Evolutionary conservation across 805 yeast species (phyloP), one percentile per base, ranked within the genome.

Genomic region (Isabelozyma gotoi): DNA sequence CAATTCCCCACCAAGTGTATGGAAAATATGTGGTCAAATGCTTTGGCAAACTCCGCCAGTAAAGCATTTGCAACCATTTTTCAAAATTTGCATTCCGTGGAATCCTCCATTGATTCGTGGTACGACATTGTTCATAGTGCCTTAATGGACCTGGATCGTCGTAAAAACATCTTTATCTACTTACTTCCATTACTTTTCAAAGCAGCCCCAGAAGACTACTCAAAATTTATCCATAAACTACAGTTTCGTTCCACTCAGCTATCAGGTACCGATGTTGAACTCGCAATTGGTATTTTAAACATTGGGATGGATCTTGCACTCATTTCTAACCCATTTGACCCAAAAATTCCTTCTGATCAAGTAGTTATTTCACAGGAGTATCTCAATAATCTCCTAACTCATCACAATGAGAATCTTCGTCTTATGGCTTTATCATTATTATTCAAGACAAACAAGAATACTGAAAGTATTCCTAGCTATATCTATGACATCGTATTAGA

Each of bases 41-140:
- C 88, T 0, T 58, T 88, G 43, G 84, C 94, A 0, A 85, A 81
- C 46, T 76, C 84, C 2, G 71, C 81, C 15, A 82, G 86, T n/a
- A 84, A 80, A 53, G 71, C 82, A 14, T 44, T 84, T 1, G 68
- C 68, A 5, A 55, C 74, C 0, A 46, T 53, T 47, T 68, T 40
- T 46, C 46, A 48, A 21, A n/a, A n/a, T n/a, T n/a, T n/a, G n/a
- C n/a, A n/a, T n/a, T n/a, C n/a, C n/a, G n/a, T n/a, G n/a, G n/a
- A n/a, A n/a, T n/a, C n/a, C n/a, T n/a, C 60, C 44, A 52, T 78
- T 4, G 41, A 51, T 0, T 39, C 70, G 3, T 87, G 94, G 94
- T 55, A 67, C 14, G 50, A 53, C 0, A 56, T 67, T 0, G 67
- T 78, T 0, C 45, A 69, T 6, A 34, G 47, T 1, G 63, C 68